Conservation (phyloP, 805 yeast genomes). For the Saturnispora besseyi region DNA sequence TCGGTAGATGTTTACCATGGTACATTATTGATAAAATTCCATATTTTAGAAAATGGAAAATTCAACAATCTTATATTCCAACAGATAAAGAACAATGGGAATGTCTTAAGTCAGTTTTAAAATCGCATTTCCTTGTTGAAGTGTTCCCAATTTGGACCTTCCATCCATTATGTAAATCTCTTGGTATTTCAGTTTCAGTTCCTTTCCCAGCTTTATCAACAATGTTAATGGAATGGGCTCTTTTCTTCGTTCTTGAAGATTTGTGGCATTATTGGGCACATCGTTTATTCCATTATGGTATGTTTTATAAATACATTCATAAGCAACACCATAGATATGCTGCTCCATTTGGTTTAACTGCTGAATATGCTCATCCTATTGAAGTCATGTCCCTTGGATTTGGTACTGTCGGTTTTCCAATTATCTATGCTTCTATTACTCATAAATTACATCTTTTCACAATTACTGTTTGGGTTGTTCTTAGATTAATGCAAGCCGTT, state of each 20-base stretch:
- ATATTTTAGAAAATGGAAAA: slow-evolving; percentile 43
- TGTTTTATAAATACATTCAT: slow-evolving; percentile 48
- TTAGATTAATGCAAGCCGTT: slow-evolving; percentile 50
- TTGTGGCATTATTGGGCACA: slow-evolving; percentile 57
- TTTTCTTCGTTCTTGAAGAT: slow-evolving; percentile 47
- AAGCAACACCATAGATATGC: slow-evolving; percentile 55
- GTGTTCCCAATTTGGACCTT: slow-evolving; percentile 56
- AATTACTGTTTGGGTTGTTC: slow-evolving; percentile 41
- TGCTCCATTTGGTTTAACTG: slow-evolving; percentile 54
- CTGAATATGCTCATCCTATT: slow-evolving; percentile 53
- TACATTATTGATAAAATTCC: slow-evolving; percentile 44
- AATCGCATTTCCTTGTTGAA: slow-evolving; percentile 48
- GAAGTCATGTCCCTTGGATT: slow-evolving; percentile 50
- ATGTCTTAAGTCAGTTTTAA: slow-evolving; percentile 47
- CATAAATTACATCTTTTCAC: slow-evolving; percentile 44
- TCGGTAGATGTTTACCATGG: slow-evolving; percentile 55
- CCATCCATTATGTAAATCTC: slow-evolving; percentile 44
- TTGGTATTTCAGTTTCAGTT: slow-evolving; percentile 41
- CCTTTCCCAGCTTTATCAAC: slow-evolving; percentile 42
- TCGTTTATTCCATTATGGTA: slow-evolving; percentile 46
- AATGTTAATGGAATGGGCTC: slow-evolving; percentile 36
- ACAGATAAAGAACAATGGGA: slow-evolving; percentile 53
- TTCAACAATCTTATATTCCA: slow-evolving; percentile 45
- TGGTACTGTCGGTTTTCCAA: slow-evolving; percentile 55
- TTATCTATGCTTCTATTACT: slow-evolving; percentile 41